Conservation (phyloP, 495 filamentous ascomycete genomes). For the Elaphomyces granulatus region DNA sequence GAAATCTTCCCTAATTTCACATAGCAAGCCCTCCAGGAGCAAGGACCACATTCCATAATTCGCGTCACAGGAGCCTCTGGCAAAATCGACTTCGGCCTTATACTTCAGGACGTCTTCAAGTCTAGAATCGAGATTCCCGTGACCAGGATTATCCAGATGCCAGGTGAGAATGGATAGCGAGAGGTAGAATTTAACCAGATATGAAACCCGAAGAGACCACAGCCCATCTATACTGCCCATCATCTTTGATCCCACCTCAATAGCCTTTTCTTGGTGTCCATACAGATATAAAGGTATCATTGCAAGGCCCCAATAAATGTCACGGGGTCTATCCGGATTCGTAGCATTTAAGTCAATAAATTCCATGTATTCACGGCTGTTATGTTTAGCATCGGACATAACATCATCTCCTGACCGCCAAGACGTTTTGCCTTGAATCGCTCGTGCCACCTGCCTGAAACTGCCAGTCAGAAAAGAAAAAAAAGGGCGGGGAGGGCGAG, state of each 20-base stretch:
- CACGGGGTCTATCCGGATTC: conserved; percentile 42
- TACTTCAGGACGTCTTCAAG: conserved; percentile 41
- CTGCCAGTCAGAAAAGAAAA: conserved; percentile 4
- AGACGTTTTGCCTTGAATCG: conserved; percentile 75
- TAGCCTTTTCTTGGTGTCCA: conserved; percentile 55
- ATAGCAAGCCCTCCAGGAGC: conserved; percentile 57
- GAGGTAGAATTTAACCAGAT: conserved; percentile 53
- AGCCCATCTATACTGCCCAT: conserved; percentile 42
- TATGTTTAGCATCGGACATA: conserved; percentile 59
- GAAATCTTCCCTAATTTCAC: conserved; percentile 49
- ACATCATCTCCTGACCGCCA: conserved; percentile 38
- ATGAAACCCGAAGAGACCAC: conserved; percentile 58
- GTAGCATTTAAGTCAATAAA: conserved; percentile 35
- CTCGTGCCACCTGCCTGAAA: conserved; percentile 52
- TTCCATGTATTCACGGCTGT: conserved; percentile 46
- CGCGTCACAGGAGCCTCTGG: conserved; percentile 50
- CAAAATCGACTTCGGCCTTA: conserved; percentile 52
- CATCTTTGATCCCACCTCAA: conserved; percentile 50
- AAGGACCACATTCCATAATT: conserved; percentile 72
- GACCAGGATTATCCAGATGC: conserved; percentile 39
- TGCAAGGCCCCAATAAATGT: conserved; percentile 59
- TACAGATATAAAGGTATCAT: conserved; percentile 62
- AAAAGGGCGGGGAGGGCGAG: background rate
- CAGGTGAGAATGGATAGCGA: conserved; percentile 50
- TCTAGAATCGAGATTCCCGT: conserved; percentile 37